Percentiles rank a stretch among this genome's conserved stretches.
Evolutionary conservation across 2,329 filamentous ascomycete genomes (phyloP).

Genomic region (Fusarium setosum): DNA sequence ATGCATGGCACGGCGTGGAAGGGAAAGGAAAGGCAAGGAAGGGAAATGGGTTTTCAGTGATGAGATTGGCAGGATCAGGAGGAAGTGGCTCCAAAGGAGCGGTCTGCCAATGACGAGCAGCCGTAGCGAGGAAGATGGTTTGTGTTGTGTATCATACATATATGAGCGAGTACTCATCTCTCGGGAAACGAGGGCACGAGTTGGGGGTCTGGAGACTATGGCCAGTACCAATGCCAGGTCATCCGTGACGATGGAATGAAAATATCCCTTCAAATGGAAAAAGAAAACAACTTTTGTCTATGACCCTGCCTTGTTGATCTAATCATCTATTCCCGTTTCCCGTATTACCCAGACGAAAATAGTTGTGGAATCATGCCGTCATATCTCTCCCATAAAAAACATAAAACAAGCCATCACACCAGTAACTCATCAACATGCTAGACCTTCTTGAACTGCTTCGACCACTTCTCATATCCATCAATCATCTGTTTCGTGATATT

Average conservation of each 20-base stretch:
- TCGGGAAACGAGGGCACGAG: slow-evolving; percentile 16
- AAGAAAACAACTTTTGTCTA: slow-evolving; percentile 21
- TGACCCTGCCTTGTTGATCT: neutral
- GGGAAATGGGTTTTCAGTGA: slow-evolving; percentile 4
- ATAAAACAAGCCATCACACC: neutral
- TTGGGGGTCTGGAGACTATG: slow-evolving; percentile 10
- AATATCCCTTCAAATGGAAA: slow-evolving; percentile 6
- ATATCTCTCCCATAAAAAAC: neutral
- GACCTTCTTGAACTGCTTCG: slow-evolving; percentile 49
- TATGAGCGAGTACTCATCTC: slow-evolving; percentile 31
- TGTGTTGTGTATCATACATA: slow-evolving; percentile 40
- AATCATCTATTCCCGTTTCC: neutral
- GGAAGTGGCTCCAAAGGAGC: neutral
- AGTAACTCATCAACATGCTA: slow-evolving; percentile 3
- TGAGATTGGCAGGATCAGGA: slow-evolving; percentile 41
- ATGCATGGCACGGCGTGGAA: slow-evolving; percentile 11
- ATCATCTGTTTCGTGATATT: slow-evolving; percentile 71
- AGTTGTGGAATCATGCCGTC: neutral
- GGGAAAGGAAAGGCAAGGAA: slow-evolving; percentile 4
- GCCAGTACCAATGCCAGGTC: slow-evolving; percentile 12
- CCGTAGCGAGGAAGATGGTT: slow-evolving; percentile 7
- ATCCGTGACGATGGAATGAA: slow-evolving; percentile 35
- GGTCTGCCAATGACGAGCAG: slow-evolving; percentile 25
- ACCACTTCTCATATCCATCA: slow-evolving; percentile 68
- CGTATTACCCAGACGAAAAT: neutral